Conservation (phyloP, 805 yeast genomes). For the Yarrowia hollandica region DNA sequence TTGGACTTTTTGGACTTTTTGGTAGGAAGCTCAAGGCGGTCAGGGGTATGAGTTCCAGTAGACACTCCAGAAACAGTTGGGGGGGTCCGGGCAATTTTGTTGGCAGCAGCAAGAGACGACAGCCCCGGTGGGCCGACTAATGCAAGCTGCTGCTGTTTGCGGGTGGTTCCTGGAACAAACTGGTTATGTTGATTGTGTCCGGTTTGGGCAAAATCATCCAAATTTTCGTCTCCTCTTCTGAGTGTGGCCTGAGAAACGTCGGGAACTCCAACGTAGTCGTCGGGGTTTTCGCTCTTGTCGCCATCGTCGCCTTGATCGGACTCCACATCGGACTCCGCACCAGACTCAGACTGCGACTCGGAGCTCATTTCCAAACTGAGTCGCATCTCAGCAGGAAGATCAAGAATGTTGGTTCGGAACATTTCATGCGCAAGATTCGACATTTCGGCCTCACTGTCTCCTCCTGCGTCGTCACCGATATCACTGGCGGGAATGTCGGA, state of each 20-base stretch:
- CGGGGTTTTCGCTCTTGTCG: not conserved
- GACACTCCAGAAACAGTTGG: not conserved
- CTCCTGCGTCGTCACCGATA: not conserved
- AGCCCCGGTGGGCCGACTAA: constrained; percentile 5
- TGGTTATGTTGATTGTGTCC: not conserved
- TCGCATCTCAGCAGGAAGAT: constrained; percentile 2
- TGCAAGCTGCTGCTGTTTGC: not conserved
- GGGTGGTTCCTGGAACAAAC: not conserved
- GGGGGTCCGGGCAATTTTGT: constrained; percentile 1
- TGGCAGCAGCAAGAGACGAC: not conserved
- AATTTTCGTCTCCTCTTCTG: constrained; percentile 4
- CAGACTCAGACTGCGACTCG: constrained; percentile 23
- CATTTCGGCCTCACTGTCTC: constrained; percentile 18
- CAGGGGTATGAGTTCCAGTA: not conserved
- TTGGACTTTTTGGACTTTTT: not conserved
- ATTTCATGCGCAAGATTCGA: constrained; percentile 19
- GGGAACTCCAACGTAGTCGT: constrained; percentile 20
- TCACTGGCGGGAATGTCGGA: constrained; percentile 21
- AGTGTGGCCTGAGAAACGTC: constrained; percentile 9
- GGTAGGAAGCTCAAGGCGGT: not conserved
- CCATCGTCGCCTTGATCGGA: not conserved
- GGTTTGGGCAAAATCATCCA: not conserved
- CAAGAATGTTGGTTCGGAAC: constrained; percentile 23
- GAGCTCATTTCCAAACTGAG: constrained; percentile 6
- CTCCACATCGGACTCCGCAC: constrained; percentile 21